Evolutionary conservation across 257 asterid species (phyloP).

Genomic region (Capsicum baccatum): DNA sequence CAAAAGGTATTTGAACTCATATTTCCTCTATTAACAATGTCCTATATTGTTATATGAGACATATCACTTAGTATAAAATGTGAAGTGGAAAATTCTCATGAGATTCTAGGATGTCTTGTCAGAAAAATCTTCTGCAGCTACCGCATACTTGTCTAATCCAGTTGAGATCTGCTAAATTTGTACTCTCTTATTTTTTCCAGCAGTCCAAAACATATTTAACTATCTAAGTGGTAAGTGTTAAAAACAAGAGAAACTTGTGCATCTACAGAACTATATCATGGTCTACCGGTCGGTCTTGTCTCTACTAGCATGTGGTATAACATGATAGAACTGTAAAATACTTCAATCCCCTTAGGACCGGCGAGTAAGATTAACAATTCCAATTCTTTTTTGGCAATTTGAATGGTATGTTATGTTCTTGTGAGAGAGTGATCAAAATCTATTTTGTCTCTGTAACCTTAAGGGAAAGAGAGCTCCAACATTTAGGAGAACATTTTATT

Average conservation of each 20-base stretch:
- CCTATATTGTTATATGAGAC: not conserved
- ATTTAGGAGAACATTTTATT: not conserved
- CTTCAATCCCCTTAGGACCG: not conserved
- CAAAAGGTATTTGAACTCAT: constrained; percentile 62
- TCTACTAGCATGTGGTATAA: not conserved
- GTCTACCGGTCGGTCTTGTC: not conserved
- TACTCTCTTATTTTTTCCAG: not conserved
- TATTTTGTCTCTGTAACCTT: not conserved
- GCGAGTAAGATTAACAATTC: not conserved
- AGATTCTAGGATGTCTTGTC: constrained; percentile 4
- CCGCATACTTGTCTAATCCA: not conserved
- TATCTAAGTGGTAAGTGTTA: not conserved
- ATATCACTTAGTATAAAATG: not conserved
- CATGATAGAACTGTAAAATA: not conserved
- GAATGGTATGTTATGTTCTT: not conserved
- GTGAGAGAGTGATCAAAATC: not conserved
- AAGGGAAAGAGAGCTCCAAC: not conserved
- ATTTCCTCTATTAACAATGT: not conserved
- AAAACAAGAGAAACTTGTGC: constrained; percentile 19
- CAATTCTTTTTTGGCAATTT: not conserved
- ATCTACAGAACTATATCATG: not conserved
- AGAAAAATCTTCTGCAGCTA: not conserved
- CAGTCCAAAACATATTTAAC: not conserved
- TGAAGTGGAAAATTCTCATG: constrained; percentile 2
- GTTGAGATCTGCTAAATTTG: not conserved